phyloP scores from a whole-genome alignment of 768 basidiomycete genomes.

The Tricholomella constricta region DNA sequence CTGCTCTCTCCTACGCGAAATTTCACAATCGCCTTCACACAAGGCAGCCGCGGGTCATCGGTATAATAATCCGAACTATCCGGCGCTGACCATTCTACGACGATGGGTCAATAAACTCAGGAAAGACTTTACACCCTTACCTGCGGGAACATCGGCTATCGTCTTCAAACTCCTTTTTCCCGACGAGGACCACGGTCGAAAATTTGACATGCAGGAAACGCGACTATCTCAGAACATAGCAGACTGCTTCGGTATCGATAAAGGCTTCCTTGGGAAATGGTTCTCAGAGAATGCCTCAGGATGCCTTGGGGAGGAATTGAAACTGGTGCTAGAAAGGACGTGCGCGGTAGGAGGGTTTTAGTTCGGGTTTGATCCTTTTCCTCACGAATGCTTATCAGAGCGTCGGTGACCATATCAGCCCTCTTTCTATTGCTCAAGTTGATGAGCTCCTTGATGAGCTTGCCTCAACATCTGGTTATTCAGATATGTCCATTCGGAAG shows the following conservation, averaged over 20 bases:
- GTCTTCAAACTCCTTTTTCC: slow-evolving; percentile 84
- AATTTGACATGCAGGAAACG: slow-evolving; percentile 74
- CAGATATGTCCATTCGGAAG: slow-evolving; percentile 46
- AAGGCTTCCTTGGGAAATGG: slow-evolving; percentile 39
- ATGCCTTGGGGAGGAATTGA: slow-evolving; percentile 72
- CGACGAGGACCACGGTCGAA: slow-evolving; percentile 69
- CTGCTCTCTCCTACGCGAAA: slow-evolving; percentile 49
- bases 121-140: slow-evolving; percentile 47
- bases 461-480: slow-evolving; percentile 65
- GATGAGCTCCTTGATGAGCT: slow-evolving; percentile 75
- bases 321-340: slow-evolving; percentile 42
- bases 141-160: slow-evolving; percentile 53
- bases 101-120: slow-evolving; percentile 49
- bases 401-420: slow-evolving; percentile 34
- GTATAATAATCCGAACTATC: slow-evolving; percentile 27
- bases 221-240: slow-evolving; percentile 55
- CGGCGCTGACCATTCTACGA: slow-evolving; percentile 41
- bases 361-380: not conserved
- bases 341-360: slow-evolving; percentile 34
- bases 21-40: slow-evolving; percentile 37
- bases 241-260: slow-evolving; percentile 44
- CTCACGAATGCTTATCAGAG: slow-evolving; percentile 19
- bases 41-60: slow-evolving; percentile 23
- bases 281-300: slow-evolving; percentile 48
- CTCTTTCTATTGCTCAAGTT: slow-evolving; percentile 49